Base-by-base conservation (phyloP, 2,329 filamentous ascomycete species). In the Botrytis deweyae region DNA sequence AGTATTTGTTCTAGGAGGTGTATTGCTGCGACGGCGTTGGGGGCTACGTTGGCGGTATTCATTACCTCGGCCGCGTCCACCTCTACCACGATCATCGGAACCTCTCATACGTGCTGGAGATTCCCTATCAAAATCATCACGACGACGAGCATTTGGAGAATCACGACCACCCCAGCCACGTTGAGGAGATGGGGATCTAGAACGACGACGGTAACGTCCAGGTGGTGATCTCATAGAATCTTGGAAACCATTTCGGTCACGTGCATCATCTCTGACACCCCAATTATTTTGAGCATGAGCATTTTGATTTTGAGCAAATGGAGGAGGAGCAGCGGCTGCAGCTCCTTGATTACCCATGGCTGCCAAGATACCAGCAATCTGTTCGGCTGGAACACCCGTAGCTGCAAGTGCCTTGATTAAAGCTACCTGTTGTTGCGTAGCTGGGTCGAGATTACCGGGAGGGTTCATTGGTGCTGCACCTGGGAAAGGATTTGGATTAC, bases 41-140 rank as follows among this genome's bases (percentile, higher is more conserved):
- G 95, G 94, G 80, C 93, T 97, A 80, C 96, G 93, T 82, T 98
- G 94, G 77, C 95, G 93, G 84, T 97, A 98, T 58, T 94, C 90
- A 72, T 87, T 84, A 74, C 86, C 87, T 75, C 89, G 87, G 59
- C 86, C 83, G 76, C 86, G 86, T 68, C 88, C 75, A 73, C 76
- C 86, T 78, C 85, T 82, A 61, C 87, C 87, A 76, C 85, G 85
- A 62, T 87, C 87, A 76, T 90, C 88, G 14, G 70, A 66, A 74
- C 86, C 86, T 78, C 88, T 87, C 75, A 88, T 88, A 77, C 88
- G 87, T 73, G 88, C 88, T 52, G 90, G 89, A 29, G 90, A 91
- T 80, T 91, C 89, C 75, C 88, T 91, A 75, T 92, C 91, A 83
- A 93, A 95, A 72, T 91, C 89, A 79, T 80, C 78, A 74, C 78